Evolutionary conservation across 768 basidiomycete species (phyloP).

Genomic region (Leccinum imitatum): DNA sequence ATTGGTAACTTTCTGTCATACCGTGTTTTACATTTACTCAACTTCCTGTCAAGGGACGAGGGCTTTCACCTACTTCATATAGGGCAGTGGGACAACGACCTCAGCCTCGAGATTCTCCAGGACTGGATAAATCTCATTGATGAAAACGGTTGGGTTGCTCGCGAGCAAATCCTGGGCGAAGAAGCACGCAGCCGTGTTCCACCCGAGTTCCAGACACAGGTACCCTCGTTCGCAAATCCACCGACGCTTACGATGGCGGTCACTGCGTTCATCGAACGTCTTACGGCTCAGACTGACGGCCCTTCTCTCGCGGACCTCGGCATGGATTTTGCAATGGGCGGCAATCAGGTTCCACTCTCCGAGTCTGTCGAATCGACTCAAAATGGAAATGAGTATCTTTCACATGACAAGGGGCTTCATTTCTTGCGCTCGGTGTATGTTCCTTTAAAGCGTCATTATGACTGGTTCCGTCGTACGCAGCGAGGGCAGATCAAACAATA

Average conservation of each 20-base stretch:
- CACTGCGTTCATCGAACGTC: slow-evolving; percentile 81
- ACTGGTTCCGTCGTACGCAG: slow-evolving; percentile 95
- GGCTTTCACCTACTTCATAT: slow-evolving; percentile 94
- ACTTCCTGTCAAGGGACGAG: slow-evolving; percentile 70
- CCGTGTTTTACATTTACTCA: not conserved
- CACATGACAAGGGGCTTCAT: slow-evolving; percentile 57
- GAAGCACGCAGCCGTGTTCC: slow-evolving; percentile 97
- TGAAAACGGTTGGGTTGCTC: slow-evolving; percentile 92
- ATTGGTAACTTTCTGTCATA: slow-evolving; percentile 61
- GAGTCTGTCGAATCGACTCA: slow-evolving; percentile 16
- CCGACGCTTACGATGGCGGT: slow-evolving; percentile 94
- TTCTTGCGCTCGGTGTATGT: slow-evolving; percentile 82
- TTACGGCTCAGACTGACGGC: slow-evolving; percentile 46
- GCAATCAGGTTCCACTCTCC: slow-evolving; percentile 51
- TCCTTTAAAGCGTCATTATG: slow-evolving; percentile 86
- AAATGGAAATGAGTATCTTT: slow-evolving; percentile 49
- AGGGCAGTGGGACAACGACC: slow-evolving; percentile 90
- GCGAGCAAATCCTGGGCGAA: slow-evolving; percentile 95
- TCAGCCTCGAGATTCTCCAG: slow-evolving; percentile 86
- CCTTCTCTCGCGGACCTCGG: slow-evolving; percentile 65
- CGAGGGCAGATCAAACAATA: slow-evolving; percentile 93
- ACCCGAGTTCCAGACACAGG: slow-evolving; percentile 86
- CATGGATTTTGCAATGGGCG: slow-evolving; percentile 55
- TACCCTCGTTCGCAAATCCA: slow-evolving; percentile 92
- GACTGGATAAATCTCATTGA: slow-evolving; percentile 91